Evolutionary conservation across 2,329 filamentous ascomycete genomes (phyloP).

Genomic region (Xylariaceae sp.): DNA sequence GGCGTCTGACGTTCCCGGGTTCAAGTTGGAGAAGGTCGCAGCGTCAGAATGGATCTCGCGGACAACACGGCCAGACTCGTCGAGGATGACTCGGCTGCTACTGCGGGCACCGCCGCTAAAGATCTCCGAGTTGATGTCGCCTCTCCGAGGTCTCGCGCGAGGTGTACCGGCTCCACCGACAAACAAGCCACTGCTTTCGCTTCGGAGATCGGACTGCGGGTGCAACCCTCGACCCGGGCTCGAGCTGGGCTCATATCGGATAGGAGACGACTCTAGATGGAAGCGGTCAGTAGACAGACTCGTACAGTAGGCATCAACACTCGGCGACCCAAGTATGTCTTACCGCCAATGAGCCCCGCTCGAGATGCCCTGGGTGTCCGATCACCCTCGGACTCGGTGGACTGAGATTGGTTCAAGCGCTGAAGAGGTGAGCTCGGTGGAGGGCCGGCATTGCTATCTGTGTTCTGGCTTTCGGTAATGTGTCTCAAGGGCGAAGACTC

Average conservation of each 20-base stretch:
- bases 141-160: constrained; percentile 57
- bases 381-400: constrained; percentile 51
- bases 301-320: background rate
- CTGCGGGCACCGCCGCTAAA: constrained; percentile 50
- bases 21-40: constrained; percentile 54
- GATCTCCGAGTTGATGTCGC: constrained; percentile 81
- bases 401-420: constrained; percentile 55
- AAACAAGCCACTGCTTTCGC: constrained; percentile 83
- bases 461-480: constrained; percentile 53
- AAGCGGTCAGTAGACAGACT: constrained; percentile 1
- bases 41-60: constrained; percentile 55
- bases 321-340: constrained; percentile 18
- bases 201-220: constrained; percentile 65
- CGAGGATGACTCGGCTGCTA: constrained; percentile 52
- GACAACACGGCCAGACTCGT: constrained; percentile 53
- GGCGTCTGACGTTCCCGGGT: constrained; percentile 88
- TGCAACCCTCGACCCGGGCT: constrained; percentile 65
- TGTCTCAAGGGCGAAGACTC: constrained; percentile 51
- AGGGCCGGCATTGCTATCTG: constrained; percentile 30
- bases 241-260: constrained; percentile 85
- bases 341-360: constrained; percentile 59
- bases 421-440: constrained; percentile 55
- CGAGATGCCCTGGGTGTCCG: constrained; percentile 65
- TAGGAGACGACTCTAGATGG: constrained; percentile 76
- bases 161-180: constrained; percentile 58